phyloP scores from a whole-genome alignment of 176 grass and related monocot species.

The Bromus sterilis region DNA sequence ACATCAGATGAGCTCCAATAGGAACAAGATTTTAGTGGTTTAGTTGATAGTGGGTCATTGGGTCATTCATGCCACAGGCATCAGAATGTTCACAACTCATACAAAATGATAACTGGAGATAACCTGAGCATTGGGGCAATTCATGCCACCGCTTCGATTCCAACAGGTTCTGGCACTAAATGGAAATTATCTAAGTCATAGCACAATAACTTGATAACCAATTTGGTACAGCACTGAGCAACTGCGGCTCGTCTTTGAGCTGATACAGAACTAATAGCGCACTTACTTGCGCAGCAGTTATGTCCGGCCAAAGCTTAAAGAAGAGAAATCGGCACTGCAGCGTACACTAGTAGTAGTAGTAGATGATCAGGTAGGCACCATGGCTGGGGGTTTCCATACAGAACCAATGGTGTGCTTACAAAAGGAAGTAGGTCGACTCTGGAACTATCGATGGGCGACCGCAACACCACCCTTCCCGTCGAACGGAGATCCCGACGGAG shows the following conservation, averaged over 20 bases:
- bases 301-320: not conserved
- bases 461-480: constrained; percentile 1
- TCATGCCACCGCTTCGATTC: not conserved
- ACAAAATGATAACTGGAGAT: not conserved
- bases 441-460: not conserved
- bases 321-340: not conserved
- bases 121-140: not conserved
- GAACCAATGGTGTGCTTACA: not conserved
- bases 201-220: not conserved
- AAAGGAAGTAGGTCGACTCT: not conserved
- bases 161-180: not conserved
- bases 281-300: no score
- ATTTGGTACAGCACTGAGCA: not conserved
- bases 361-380: not conserved
- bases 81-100: not conserved
- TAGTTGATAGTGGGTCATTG: no score
- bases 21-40: no score
- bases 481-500: constrained; percentile 71
- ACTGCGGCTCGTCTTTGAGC: not conserved
- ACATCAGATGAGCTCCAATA: no score
- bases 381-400: not conserved
- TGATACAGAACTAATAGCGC: not conserved
- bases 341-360: not conserved
- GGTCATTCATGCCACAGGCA: no score
- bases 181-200: not conserved